These are phyloP conservation scores for Xylariaceae sp. DNA, from an alignment of 2,329 filamentous ascomycete species.

Conservation along the genomic window DNA sequence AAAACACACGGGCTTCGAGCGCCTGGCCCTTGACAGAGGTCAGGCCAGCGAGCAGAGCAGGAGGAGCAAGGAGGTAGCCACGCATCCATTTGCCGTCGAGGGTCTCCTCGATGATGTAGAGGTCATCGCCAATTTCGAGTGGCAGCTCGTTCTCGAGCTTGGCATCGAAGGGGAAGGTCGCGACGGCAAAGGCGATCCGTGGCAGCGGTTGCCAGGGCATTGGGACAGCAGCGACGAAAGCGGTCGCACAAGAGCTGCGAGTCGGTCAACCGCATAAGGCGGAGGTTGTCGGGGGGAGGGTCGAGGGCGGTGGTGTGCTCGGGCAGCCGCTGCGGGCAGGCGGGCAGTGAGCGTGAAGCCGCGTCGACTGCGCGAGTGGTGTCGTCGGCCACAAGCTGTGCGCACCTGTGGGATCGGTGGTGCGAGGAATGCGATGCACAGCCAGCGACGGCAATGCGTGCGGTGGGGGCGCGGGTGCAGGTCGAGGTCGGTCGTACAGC, in stretches of 20 bases:
- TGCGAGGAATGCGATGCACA: constrained; percentile 2
- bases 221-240: constrained; percentile 31
- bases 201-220: constrained; percentile 98
- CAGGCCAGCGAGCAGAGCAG: constrained; percentile 84
- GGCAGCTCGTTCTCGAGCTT: constrained; percentile 86
- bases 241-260: constrained; percentile 28
- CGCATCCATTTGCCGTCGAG: constrained; percentile 89
- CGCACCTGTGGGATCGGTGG: neutral
- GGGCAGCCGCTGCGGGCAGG: constrained; percentile 13
- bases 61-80: constrained; percentile 91
- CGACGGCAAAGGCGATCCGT: constrained; percentile 96
- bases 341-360: constrained; percentile 3
- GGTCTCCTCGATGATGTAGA: constrained; percentile 98
- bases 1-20: constrained; percentile 92
- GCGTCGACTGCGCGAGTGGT: constrained; percentile 5
- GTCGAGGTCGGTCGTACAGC: constrained; percentile 5
- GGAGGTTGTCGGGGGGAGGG: constrained; percentile 10
- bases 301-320: constrained; percentile 6
- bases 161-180: constrained; percentile 88
- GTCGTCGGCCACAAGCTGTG: neutral
- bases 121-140: constrained; percentile 94
- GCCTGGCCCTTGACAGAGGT: constrained; percentile 90
- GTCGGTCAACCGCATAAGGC: constrained; percentile 32
- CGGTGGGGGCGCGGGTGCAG: constrained; percentile 2
- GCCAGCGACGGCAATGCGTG: neutral